Percentiles rank a stretch among this genome's conserved stretches.
phyloP scores from a whole-genome alignment of 2,329 filamentous ascomycete genomes.

The Pseudopyrenochaeta lycopersici region DNA sequence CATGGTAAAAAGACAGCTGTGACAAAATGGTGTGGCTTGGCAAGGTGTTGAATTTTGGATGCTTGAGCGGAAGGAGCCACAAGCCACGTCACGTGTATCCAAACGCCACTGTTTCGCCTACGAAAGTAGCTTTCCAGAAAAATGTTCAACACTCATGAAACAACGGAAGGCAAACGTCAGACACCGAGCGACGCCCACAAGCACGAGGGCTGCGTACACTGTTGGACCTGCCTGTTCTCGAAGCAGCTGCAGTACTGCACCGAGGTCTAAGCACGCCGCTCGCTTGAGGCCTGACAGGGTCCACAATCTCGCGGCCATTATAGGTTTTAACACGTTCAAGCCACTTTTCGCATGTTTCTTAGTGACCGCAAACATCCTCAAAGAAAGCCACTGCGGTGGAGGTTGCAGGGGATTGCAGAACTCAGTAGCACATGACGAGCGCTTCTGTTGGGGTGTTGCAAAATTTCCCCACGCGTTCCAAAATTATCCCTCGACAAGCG shows the following conservation, averaged over 20 bases:
- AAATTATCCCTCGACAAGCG: conserved; percentile 9
- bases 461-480: conserved; percentile 18
- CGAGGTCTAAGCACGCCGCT: background rate
- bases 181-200: conserved; percentile 6
- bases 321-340: background rate
- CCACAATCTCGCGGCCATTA: too few relatives aligned
- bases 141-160: conserved; percentile 2
- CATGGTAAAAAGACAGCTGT: conserved; percentile 30
- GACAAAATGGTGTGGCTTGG: conserved; percentile 21
- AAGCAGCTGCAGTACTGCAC: conserved; percentile 6
- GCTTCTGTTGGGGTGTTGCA: conserved; percentile 13
- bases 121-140: conserved; percentile 16
- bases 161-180: conserved; percentile 14
- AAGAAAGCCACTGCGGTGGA: background rate
- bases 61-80: conserved; percentile 17
- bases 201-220: conserved; percentile 9
- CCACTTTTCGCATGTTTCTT: background rate
- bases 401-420: conserved; percentile 2
- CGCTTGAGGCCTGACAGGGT: background rate
- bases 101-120: conserved; percentile 21
- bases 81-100: conserved; percentile 13
- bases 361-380: background rate
- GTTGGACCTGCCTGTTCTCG: conserved; percentile 2
- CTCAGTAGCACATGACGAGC: conserved; percentile 14
- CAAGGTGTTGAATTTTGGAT: conserved; percentile 27